Conservation (phyloP, 2,329 filamentous ascomycete genomes). For the Calonectria pseudoreteaudii region DNA sequence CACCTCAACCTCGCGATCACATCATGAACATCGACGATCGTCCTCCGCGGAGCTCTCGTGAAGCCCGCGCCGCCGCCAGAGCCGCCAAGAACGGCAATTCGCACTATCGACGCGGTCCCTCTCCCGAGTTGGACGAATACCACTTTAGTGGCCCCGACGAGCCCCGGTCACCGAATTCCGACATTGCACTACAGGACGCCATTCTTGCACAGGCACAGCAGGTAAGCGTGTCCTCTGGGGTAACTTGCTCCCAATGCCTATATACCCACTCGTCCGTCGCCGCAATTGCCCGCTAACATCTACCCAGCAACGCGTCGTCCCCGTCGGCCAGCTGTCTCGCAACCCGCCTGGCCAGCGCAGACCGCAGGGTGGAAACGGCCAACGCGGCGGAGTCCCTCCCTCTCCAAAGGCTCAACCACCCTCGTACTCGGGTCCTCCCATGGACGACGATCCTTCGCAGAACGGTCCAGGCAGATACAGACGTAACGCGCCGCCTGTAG, state of each 20-base stretch:
- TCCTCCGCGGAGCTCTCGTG: slow-evolving; percentile 39
- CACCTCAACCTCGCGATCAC: slow-evolving; percentile 20
- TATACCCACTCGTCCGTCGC: not conserved
- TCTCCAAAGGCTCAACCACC: slow-evolving; percentile 32
- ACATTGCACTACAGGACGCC: slow-evolving; percentile 44
- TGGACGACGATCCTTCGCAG: slow-evolving; percentile 31
- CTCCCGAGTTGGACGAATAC: slow-evolving; percentile 41
- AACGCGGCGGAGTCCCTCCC: slow-evolving; percentile 24
- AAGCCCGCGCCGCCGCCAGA: slow-evolving; percentile 39
- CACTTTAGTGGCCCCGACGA: slow-evolving; percentile 39
- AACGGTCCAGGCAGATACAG: slow-evolving; percentile 37
- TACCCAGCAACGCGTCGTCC: slow-evolving; percentile 40
- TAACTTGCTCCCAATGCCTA: not conserved
- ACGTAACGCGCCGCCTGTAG: slow-evolving; percentile 29
- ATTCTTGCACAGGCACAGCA: slow-evolving; percentile 45
- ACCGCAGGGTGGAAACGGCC: slow-evolving; percentile 21
- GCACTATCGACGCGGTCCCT: slow-evolving; percentile 41
- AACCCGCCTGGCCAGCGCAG: slow-evolving; percentile 36
- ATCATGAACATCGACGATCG: slow-evolving; percentile 27
- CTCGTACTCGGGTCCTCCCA: slow-evolving; percentile 32
- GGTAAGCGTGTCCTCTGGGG: slow-evolving; percentile 25
- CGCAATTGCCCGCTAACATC: slow-evolving; percentile 21
- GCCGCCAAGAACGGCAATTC: slow-evolving; percentile 39
- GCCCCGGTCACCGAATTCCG: slow-evolving; percentile 41
- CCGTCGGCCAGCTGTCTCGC: slow-evolving; percentile 37